phyloP scores from a whole-genome alignment of 805 yeast species.

The Myxozyma neotropica region DNA sequence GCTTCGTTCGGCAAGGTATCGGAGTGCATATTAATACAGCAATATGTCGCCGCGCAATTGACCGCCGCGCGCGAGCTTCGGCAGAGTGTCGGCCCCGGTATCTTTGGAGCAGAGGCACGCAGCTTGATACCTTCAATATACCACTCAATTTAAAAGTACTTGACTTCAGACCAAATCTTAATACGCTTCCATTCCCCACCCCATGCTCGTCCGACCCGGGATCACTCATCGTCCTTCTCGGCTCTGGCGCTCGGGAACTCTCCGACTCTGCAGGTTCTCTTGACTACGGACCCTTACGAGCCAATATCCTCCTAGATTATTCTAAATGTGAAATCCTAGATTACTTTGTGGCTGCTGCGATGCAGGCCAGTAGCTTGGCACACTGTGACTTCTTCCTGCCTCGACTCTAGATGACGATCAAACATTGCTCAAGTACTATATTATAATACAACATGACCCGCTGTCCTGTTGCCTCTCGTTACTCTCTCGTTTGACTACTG shows the following conservation, averaged over 20 bases:
- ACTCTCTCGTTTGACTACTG: neutral
- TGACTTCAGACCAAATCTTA: neutral
- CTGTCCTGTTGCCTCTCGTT: neutral
- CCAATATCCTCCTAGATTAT: too few relatives aligned
- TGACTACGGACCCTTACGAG: too few relatives aligned
- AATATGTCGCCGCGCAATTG: neutral
- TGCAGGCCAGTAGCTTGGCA: too few relatives aligned
- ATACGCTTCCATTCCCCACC: neutral
- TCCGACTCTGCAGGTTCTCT: too few relatives aligned
- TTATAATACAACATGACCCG: slow-evolving; percentile 3
- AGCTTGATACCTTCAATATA: neutral
- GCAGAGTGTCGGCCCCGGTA: neutral
- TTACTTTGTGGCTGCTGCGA: too few relatives aligned
- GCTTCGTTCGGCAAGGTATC: neutral
- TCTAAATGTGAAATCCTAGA: too few relatives aligned
- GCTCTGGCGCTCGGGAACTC: too few relatives aligned
- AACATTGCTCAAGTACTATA: neutral
- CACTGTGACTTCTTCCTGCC: too few relatives aligned
- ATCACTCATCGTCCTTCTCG: too few relatives aligned
- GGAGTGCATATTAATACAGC: neutral
- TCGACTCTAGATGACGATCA: neutral
- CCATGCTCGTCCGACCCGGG: too few relatives aligned
- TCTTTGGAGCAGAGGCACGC: neutral
- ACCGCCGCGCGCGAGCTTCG: neutral
- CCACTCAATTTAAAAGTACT: neutral